phyloP scores from a whole-genome alignment of 805 yeast species.

The Kuraishia hungarica region DNA sequence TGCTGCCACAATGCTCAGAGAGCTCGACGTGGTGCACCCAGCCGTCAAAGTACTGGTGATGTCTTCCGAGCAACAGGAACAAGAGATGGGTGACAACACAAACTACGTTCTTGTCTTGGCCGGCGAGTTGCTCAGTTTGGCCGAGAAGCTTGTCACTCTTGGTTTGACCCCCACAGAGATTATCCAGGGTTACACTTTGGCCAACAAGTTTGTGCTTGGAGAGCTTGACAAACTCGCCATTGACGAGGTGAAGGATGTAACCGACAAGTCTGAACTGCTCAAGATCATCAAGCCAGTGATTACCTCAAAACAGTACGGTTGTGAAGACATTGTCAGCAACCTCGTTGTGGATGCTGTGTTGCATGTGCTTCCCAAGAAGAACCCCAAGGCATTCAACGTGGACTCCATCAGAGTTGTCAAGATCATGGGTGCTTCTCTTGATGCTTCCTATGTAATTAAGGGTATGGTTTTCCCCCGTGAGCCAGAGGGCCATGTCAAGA shows the following conservation, averaged over 20 bases:
- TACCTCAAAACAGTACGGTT: conserved; percentile 89
- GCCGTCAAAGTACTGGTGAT: conserved; percentile 92
- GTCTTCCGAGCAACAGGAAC: conserved; percentile 96
- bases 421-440: conserved; percentile 85
- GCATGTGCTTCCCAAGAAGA: conserved; percentile 63
- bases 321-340: conserved; percentile 66
- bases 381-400: conserved; percentile 67
- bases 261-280: conserved; percentile 43
- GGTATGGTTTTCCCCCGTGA: conserved; percentile 98
- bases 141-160: conserved; percentile 74
- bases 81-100: conserved; percentile 95
- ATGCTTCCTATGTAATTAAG: conserved; percentile 69
- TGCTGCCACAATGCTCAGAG: conserved; percentile 95
- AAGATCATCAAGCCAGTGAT: conserved; percentile 82
- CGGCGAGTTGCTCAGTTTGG: conserved; percentile 81
- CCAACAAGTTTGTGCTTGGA: conserved; percentile 64
- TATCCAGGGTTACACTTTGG: conserved; percentile 85
- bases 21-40: conserved; percentile 91
- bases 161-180: conserved; percentile 92
- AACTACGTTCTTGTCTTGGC: conserved; percentile 88
- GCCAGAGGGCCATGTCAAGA: conserved; percentile 87
- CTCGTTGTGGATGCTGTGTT: conserved; percentile 82
- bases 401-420: conserved; percentile 94
- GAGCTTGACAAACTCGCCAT: conserved; percentile 61
- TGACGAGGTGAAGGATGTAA: conserved; percentile 50